Percentiles rank a stretch among this genome's conserved stretches.
These are phyloP conservation scores for Xenoacremonium recifei DNA, from an alignment of 2,329 filamentous ascomycete species.

Conservation along the genomic window DNA sequence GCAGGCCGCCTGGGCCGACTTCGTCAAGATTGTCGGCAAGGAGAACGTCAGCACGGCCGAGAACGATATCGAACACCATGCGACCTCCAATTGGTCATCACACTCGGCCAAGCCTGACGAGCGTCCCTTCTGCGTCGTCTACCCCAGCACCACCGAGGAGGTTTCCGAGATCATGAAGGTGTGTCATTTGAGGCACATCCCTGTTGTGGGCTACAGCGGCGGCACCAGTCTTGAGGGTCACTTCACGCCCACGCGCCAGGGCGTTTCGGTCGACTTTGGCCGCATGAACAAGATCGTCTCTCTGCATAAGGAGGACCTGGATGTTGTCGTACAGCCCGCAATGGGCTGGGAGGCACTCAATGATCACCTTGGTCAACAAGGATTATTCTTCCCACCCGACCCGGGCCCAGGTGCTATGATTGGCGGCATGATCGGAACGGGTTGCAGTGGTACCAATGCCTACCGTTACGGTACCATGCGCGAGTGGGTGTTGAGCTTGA, in stretches of 20 bases:
- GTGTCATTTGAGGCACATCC: constrained; percentile 77
- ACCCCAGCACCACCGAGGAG: constrained; percentile 74
- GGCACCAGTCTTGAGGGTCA: constrained; percentile 90
- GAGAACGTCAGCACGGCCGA: constrained; percentile 63
- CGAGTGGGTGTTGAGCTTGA: constrained; percentile 86
- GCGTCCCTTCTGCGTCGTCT: constrained; percentile 69
- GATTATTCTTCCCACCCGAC: constrained; percentile 89
- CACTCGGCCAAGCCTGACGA: constrained; percentile 49
- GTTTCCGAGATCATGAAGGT: constrained; percentile 87
- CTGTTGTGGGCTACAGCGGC: constrained; percentile 83
- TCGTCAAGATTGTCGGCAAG: constrained; percentile 61
- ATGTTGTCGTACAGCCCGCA: constrained; percentile 75
- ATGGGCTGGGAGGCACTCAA: constrained; percentile 87
- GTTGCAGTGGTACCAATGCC: constrained; percentile 77
- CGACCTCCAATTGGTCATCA: constrained; percentile 62
- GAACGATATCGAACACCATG: constrained; percentile 54
- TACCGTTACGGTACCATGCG: constrained; percentile 94
- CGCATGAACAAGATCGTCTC: constrained; percentile 79
- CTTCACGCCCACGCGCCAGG: constrained; percentile 77
- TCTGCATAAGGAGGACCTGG: constrained; percentile 75
- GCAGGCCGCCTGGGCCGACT: constrained; percentile 69
- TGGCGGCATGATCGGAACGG: constrained; percentile 80
- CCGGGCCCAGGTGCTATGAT: constrained; percentile 91
- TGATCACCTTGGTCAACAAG: constrained; percentile 68
- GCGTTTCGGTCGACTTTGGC: constrained; percentile 82